Conservation (phyloP, 139 green algal species). For the Chlorella sp. region DNA sequence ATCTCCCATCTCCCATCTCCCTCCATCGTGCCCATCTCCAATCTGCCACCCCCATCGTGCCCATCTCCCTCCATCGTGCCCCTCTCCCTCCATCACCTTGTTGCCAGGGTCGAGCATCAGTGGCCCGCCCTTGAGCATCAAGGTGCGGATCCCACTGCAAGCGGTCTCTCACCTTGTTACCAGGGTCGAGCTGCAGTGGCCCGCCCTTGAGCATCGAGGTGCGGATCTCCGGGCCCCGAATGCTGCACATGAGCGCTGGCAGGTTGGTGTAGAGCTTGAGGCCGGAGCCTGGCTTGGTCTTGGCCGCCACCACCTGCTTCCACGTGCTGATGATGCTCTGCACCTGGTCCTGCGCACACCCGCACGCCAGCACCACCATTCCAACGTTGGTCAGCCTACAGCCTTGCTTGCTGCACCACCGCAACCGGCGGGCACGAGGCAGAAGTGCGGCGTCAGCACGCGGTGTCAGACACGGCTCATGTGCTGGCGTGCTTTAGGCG, state of each 20-base stretch:
- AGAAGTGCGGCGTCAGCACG: no score
- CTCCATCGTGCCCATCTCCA: not conserved
- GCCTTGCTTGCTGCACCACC: no score
- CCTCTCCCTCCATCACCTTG: not conserved
- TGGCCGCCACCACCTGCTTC: slow-evolving; percentile 4
- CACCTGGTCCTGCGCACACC: not conserved
- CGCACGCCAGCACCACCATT: no score
- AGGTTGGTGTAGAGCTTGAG: slow-evolving; percentile 11
- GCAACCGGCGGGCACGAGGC: no score
- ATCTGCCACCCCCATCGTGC: not conserved
- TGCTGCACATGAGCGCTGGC: slow-evolving; percentile 19
- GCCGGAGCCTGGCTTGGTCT: not conserved
- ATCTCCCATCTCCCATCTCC: no score
- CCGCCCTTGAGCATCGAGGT: slow-evolving; percentile 50
- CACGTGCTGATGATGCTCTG: not conserved
- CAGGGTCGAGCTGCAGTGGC: slow-evolving; percentile 28
- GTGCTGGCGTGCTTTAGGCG: no score
- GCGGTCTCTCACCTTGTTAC: slow-evolving; percentile 36
- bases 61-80: not conserved
- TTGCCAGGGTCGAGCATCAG: slow-evolving; percentile 30
- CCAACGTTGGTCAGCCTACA: no score
- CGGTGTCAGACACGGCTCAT: no score
- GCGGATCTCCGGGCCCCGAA: slow-evolving; percentile 50
- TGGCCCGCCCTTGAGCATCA: slow-evolving; percentile 41
- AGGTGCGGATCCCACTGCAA: slow-evolving; percentile 65